A percentile compares a stretch with the other conserved stretches of the same genome.
phyloP scores from a whole-genome alignment of 2,329 filamentous ascomycete genomes.

The Aspergillus transmontanensis region DNA sequence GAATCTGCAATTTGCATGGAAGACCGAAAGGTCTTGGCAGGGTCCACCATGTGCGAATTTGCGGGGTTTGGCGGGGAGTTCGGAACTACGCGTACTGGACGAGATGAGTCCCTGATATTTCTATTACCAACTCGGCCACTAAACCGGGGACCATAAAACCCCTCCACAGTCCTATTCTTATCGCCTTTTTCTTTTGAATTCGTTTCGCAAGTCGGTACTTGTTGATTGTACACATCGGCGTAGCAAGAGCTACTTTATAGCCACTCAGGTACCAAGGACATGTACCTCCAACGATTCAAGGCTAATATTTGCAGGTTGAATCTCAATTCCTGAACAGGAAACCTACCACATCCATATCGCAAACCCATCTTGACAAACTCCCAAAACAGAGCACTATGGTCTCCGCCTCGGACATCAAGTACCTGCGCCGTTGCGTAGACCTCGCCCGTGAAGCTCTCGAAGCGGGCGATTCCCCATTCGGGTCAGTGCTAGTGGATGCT shows the following conservation, averaged over 20 bases:
- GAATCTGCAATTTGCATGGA: too few relatives aligned
- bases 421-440: conserved; percentile 14
- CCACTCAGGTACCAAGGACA: too few relatives aligned
- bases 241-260: too few relatives aligned
- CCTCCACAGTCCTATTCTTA: too few relatives aligned
- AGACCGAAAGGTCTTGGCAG: too few relatives aligned
- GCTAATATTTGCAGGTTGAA: not conserved
- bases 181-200: accelerated
- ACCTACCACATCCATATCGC: not conserved
- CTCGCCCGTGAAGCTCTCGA: conserved; percentile 16
- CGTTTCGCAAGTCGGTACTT: accelerated
- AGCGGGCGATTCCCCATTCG: conserved; percentile 19
- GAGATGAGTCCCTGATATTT: too few relatives aligned
- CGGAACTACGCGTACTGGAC: too few relatives aligned
- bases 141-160: too few relatives aligned
- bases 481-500: conserved; percentile 16
- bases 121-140: too few relatives aligned
- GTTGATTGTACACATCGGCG: too few relatives aligned
- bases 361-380: accelerated
- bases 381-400: not conserved
- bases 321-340: not conserved
- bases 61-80: too few relatives aligned
- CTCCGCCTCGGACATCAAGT: conserved; percentile 9
- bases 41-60: too few relatives aligned
- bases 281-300: not conserved